These are phyloP conservation scores for Starmerella floricola DNA, from an alignment of 805 yeast species.

Conservation along the genomic window DNA sequence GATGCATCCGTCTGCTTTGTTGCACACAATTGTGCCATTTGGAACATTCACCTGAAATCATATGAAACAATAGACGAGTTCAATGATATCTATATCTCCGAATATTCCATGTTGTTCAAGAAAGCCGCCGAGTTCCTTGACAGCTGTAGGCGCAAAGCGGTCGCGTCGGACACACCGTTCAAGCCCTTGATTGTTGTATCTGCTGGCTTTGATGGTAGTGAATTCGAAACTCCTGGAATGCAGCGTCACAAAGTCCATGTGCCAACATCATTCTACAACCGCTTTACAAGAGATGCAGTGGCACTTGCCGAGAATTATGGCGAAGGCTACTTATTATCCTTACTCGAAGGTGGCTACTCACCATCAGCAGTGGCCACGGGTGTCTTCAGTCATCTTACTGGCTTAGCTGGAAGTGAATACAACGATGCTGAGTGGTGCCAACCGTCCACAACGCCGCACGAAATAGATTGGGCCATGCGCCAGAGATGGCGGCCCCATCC, in stretches of 20 bases:
- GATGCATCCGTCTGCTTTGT: constrained; percentile 68
- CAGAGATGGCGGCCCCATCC: constrained; percentile 41
- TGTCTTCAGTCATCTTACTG: constrained; percentile 64
- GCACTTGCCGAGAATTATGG: constrained; percentile 52
- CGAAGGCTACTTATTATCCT: constrained; percentile 49
- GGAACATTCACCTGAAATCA: constrained; percentile 72
- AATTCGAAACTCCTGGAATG: constrained; percentile 71
- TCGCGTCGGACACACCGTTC: constrained; percentile 32
- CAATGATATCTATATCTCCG: constrained; percentile 44
- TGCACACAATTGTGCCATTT: constrained; percentile 65
- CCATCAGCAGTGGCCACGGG: constrained; percentile 73
- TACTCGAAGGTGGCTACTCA: constrained; percentile 78
- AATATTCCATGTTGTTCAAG: constrained; percentile 48
- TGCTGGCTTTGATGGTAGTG: constrained; percentile 83
- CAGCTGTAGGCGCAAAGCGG: neutral
- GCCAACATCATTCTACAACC: constrained; percentile 66
- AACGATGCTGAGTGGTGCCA: constrained; percentile 49
- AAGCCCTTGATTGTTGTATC: constrained; percentile 57
- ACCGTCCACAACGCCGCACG: constrained; percentile 44
- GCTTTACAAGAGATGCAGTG: constrained; percentile 62
- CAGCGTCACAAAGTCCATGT: constrained; percentile 73
- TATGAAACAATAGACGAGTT: constrained; percentile 57
- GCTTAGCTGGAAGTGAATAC: constrained; percentile 50
- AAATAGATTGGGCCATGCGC: constrained; percentile 55
- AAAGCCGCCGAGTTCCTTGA: constrained; percentile 49